A percentile compares a stretch with the other conserved stretches of the same genome.
Conservation (phyloP, 306 rosid species). For the Boehmeria nivea region DNA sequence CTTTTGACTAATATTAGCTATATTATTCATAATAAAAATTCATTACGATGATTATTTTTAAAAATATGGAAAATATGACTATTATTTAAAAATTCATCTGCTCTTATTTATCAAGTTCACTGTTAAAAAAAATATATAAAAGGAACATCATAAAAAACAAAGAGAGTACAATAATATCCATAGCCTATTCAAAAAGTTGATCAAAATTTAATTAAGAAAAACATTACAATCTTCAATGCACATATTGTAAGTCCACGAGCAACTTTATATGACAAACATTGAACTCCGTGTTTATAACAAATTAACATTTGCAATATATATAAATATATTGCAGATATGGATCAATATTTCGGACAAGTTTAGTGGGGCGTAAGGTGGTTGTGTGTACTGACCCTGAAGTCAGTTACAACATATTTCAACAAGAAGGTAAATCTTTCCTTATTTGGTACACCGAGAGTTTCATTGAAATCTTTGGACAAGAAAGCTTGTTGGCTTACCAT, state of each 20-base stretch:
- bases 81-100: too few relatives aligned
- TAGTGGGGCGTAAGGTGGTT: background rate
- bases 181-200: too few relatives aligned
- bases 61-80: too few relatives aligned
- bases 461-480: background rate
- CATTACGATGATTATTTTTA: too few relatives aligned
- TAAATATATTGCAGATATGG: slow-evolving; percentile 6
- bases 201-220: too few relatives aligned
- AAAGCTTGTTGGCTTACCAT: background rate
- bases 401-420: background rate
- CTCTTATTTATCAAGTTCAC: too few relatives aligned
- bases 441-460: slow-evolving; percentile 9
- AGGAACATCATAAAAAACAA: too few relatives aligned
- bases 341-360: background rate
- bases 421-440: background rate
- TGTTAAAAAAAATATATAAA: too few relatives aligned
- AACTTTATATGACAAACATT: background rate
- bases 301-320: background rate
- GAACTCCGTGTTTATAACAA: background rate
- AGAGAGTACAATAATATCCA: too few relatives aligned
- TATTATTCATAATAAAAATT: too few relatives aligned
- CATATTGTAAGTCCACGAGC: background rate
- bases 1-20: too few relatives aligned
- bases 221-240: too few relatives aligned
- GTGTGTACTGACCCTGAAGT: slow-evolving; percentile 9